These are phyloP conservation scores for Malassezia equina DNA, from an alignment of 1,284 basidiomycete species.

Conservation along the genomic window DNA sequence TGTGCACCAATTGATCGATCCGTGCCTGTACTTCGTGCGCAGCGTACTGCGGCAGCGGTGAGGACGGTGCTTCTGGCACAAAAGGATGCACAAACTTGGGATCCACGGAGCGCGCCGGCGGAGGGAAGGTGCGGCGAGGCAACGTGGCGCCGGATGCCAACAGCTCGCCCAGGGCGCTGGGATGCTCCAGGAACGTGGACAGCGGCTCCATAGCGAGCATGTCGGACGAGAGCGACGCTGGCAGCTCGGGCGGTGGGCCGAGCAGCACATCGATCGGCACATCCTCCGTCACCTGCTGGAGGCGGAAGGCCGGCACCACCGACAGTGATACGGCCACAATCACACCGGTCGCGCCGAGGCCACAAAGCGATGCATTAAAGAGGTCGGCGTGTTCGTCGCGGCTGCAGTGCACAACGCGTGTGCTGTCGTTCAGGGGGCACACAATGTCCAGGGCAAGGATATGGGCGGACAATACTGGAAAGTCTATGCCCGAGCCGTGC, in stretches of 20 bases:
- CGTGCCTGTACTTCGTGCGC: constrained; percentile 52
- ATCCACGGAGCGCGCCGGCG: constrained; percentile 9
- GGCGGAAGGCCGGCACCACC: constrained; percentile 70
- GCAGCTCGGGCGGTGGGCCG: constrained; percentile 49
- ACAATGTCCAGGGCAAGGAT: constrained; percentile 67
- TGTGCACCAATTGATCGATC: constrained; percentile 46
- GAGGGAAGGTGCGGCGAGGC: constrained; percentile 11
- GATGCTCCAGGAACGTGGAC: constrained; percentile 3
- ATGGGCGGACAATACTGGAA: constrained; percentile 71
- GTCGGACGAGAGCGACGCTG: constrained; percentile 3
- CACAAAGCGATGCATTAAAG: constrained; percentile 84
- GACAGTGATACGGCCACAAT: constrained; percentile 69
- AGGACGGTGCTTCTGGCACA: constrained; percentile 7
- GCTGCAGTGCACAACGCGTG: constrained; percentile 61
- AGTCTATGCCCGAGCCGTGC: constrained; percentile 76
- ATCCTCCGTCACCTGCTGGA: constrained; percentile 66
- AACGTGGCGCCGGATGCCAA: constrained; percentile 29
- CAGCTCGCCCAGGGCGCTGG: constrained; percentile 23
- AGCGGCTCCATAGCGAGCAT: constrained; percentile 6
- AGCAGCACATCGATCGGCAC: constrained; percentile 57
- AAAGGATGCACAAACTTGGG: constrained; percentile 26
- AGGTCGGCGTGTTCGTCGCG: constrained; percentile 61
- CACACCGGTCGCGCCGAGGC: constrained; percentile 83
- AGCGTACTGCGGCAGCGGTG: constrained; percentile 1
- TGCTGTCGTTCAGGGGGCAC: constrained; percentile 50